Conservation (phyloP, 2,329 filamentous ascomycete genomes). For the Dendryphion nanum region DNA sequence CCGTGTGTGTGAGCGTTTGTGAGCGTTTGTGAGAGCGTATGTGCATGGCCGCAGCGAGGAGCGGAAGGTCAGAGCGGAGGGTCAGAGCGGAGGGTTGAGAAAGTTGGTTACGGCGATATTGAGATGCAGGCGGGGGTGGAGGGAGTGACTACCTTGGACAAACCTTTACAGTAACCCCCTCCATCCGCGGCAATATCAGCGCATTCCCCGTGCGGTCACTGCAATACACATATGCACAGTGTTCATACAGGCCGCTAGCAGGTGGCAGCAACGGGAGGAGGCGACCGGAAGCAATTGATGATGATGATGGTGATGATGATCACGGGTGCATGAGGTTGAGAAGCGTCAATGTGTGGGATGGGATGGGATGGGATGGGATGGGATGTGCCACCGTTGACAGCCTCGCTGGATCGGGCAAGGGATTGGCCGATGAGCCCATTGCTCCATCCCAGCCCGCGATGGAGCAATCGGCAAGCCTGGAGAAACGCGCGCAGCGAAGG, state of each 20-base stretch:
- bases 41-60: neutral
- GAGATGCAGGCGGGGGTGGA: conserved; percentile 3
- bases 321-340: too few species aligned
- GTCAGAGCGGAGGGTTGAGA: conserved; percentile 4
- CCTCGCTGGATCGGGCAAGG: neutral
- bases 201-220: neutral
- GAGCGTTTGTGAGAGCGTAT: neutral
- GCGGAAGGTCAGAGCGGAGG: neutral
- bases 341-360: too few species aligned
- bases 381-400: too few species aligned
- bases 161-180: too few species aligned
- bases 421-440: neutral
- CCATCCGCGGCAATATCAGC: too few species aligned
- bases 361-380: too few species aligned
- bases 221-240: neutral
- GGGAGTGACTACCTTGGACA: neutral
- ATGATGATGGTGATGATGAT: neutral
- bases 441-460: too few species aligned
- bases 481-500: too few species aligned
- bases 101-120: conserved; percentile 3
- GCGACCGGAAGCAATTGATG: neutral
- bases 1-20: neutral
- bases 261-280: neutral
- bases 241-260: neutral
- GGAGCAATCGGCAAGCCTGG: too few species aligned